Base-by-base conservation (phyloP, 495 filamentous ascomycete genomes). In the Bathelium albidoporum region DNA sequence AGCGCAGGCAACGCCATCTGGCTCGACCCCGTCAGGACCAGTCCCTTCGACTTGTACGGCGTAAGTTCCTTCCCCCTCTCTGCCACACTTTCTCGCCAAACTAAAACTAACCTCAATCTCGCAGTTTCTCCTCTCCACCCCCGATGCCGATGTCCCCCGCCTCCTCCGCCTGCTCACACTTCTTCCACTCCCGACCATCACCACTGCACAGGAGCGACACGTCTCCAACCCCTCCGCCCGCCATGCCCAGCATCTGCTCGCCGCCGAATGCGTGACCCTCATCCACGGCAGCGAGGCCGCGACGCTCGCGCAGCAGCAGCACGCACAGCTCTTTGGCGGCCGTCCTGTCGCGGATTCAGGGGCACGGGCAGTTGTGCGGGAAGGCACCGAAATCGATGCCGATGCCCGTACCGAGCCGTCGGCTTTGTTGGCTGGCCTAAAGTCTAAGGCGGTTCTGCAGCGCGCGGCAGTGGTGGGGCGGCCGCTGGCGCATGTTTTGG, bases 161-260 rank as follows among this genome's bases (percentile, higher is more conserved):
- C 88, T 95, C 60, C 80, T 99, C 26, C 91, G 89, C 70, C 83
- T 95, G 34, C 93, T 99, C 71, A 97, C 95, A 0, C 96, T 99
- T 71, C 71, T 96, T 31, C 88, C 91, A 0, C 61, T 87, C 2
- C 70, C 79, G 2, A 71, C 83, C 26, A 91, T 97, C 44, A 73
- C 80, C 0, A 64, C 72, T 5, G 71, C 87, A 26, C 88, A 96
- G 81, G 73, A 76, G 26, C 70, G 87, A 63, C 91, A 97, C 63
- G 76, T 72, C 20, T 16, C 76, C 16, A 81, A 89, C 44, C 87
- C 89, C 0, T 81, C 83, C 0, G 83, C 85, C 70, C 83, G 94
- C 1, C 73, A 82, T 59, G 91, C 92, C 14, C 93, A 97, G 65
- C 90, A 94, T 70, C 69, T 77, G 0, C 82, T 99, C 7, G 94